Conservation (phyloP, 192 early-diverging fungal genomes). For the Backusella australiensis region DNA sequence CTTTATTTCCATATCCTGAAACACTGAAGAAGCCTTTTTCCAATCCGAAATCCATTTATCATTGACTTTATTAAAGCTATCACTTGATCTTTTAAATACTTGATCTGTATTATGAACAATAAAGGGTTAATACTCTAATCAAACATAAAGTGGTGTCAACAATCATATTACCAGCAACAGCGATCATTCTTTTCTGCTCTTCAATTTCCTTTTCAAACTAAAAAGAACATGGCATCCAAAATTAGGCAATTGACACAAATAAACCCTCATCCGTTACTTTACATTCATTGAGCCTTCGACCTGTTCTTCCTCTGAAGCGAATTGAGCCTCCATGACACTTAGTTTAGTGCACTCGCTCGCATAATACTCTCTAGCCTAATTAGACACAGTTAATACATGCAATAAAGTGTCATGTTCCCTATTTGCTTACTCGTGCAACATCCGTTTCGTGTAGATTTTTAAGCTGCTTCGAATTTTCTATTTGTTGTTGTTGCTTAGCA, state of each 20-base stretch:
- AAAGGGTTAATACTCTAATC: background rate
- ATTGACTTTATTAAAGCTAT: conserved; percentile 31
- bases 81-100: conserved; percentile 45
- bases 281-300: background rate
- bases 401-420: background rate
- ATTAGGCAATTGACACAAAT: background rate
- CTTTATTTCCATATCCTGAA: conserved; percentile 67
- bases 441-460: conserved; percentile 17
- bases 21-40: conserved; percentile 46
- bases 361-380: conserved; percentile 21
- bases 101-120: conserved; percentile 22
- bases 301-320: background rate
- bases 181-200: conserved; percentile 15
- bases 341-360: conserved; percentile 9
- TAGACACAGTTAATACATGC: background rate
- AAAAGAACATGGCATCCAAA: conserved; percentile 1
- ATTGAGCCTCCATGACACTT: background rate
- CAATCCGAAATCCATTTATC: conserved; percentile 55
- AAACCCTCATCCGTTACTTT: background rate
- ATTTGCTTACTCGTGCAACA: conserved; percentile 19
- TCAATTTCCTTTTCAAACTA: conserved; percentile 28
- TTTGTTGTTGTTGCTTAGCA: conserved; percentile 13
- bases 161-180: conserved; percentile 1
- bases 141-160: background rate
- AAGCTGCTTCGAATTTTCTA: conserved; percentile 17